phyloP scores from a whole-genome alignment of 2,329 filamentous ascomycete species.

The Aspergillus costaricaensis region DNA sequence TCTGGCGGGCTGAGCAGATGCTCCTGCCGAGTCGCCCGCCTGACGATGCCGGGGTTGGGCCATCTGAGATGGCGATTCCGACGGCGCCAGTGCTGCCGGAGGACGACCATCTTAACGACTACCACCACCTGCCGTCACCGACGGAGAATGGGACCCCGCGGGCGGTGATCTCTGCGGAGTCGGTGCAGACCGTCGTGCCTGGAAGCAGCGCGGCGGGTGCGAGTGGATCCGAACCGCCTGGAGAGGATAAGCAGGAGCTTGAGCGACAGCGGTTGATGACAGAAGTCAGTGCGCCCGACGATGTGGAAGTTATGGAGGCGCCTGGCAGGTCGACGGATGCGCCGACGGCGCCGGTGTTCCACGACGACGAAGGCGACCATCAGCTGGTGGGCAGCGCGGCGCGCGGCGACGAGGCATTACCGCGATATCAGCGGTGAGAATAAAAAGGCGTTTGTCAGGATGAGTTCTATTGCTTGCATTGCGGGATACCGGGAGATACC shows the following conservation, averaged over 20 bases:
- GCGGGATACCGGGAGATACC: conserved; percentile 37
- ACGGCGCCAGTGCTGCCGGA: conserved; percentile 48
- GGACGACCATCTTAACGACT: conserved; percentile 57
- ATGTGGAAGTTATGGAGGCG: conserved; percentile 4
- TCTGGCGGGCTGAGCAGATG: conserved; percentile 74
- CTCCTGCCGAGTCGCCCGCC: conserved; percentile 80
- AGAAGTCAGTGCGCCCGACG: conserved; percentile 63
- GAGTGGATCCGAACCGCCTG: conserved; percentile 33
- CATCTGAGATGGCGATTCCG: conserved; percentile 45
- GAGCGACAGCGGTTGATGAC: conserved; percentile 66
- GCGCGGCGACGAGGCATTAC: conserved; percentile 44
- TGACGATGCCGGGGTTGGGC: conserved; percentile 46
- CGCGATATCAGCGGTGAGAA: conserved; percentile 46
- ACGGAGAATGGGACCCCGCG: conserved; percentile 22
- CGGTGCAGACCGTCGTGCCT: conserved; percentile 33
- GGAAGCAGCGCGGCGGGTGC: conserved; percentile 47
- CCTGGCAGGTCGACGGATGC: conserved; percentile 19
- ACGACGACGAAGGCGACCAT: conserved; percentile 60
- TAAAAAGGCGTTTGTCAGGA: neutral
- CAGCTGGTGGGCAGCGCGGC: conserved; percentile 43
- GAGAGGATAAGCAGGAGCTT: conserved; percentile 78
- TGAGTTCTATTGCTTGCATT: conserved; percentile 26
- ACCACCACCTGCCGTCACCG: conserved; percentile 32
- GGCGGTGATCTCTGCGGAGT: conserved; percentile 32
- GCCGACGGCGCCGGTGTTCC: conserved; percentile 63